Conservation (phyloP, 306 rosid species). For the Vigna reflexopilosa region DNA sequence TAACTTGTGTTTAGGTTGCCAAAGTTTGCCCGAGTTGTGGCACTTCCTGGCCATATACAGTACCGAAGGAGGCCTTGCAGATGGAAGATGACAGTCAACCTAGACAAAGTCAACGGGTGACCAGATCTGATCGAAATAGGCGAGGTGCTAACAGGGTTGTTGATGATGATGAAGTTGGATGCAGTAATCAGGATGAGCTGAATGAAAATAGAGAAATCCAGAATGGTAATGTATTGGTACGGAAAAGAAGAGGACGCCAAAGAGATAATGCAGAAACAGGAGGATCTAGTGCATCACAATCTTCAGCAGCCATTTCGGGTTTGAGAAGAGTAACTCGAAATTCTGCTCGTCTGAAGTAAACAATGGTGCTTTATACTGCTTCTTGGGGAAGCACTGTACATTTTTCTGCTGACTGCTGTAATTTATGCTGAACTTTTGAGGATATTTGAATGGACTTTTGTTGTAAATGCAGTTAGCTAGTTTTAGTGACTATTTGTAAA, state of each 20-base stretch:
- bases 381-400: conserved; percentile 33
- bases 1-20: conserved; percentile 53
- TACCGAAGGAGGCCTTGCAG: conserved; percentile 54
- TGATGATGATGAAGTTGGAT: conserved; percentile 47
- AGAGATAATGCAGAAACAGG: conserved; percentile 24
- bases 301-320: conserved; percentile 30
- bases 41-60: conserved; percentile 58
- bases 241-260: conserved; percentile 32
- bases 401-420: conserved; percentile 36
- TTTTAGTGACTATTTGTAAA: conserved; percentile 24
- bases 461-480: conserved; percentile 13
- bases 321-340: conserved; percentile 52
- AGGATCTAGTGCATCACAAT: conserved; percentile 42
- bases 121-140: conserved; percentile 55
- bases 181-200: conserved; percentile 49
- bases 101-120: conserved; percentile 50
- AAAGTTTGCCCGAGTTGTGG: conserved; percentile 77
- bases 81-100: conserved; percentile 47
- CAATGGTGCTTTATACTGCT: conserved; percentile 1
- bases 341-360: conserved; percentile 40
- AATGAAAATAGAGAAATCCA: conserved; percentile 48
- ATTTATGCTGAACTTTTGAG: conserved; percentile 30
- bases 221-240: not conserved
- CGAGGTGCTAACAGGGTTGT: conserved; percentile 28
- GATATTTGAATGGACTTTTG: conserved; percentile 20